Evolutionary conservation across 257 asterid species (phyloP), one percentile per base, ranked within the genome.

Genomic region (Capsicum chinense): DNA sequence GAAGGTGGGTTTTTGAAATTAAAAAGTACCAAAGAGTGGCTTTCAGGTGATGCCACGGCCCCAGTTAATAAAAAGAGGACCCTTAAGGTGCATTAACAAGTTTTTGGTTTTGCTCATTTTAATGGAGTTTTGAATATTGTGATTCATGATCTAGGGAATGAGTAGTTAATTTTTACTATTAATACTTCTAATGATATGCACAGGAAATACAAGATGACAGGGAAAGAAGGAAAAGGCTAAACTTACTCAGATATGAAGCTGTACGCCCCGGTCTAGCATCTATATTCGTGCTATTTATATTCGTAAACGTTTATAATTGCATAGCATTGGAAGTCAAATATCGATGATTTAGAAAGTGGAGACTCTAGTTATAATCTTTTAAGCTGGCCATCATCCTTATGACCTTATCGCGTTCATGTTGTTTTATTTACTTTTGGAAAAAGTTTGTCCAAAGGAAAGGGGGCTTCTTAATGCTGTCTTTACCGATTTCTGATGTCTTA

Each of bases 1-100:
- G 97, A 92, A 84, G 93, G 93, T 48, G 98, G 99, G 19, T 93
- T 92, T 86, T 89, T 95, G 95, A 93, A 95, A 88, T 85, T 95
- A 88, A 91, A 89, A 85, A 85, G 85, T 79, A 94, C 94, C 58
- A 90, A 86, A 86, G 99, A 94, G 83, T 95, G 98, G 98, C 87
- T 95, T 74, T 57, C 86, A 84, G 98, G 98, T 19, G 97, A 92
- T 44, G 81, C 87, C 58, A 80, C 91, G 1, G 97, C 93, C 2
- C 99, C 99, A 8, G 74, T 88, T 88, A 94, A 95, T 89, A 92
- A 86, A 93, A 95, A 95, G 92, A 90, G 90, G 91, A 58, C 87
- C n/a, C 67, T 74, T 48, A 93, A 93, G 98, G 93, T 88, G 80
- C 13, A 44, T 64, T 9, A 16, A 9, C 16, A 80, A 56, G 37